Conservation (phyloP, 306 rosid species). For the Cucurbita maxima region DNA sequence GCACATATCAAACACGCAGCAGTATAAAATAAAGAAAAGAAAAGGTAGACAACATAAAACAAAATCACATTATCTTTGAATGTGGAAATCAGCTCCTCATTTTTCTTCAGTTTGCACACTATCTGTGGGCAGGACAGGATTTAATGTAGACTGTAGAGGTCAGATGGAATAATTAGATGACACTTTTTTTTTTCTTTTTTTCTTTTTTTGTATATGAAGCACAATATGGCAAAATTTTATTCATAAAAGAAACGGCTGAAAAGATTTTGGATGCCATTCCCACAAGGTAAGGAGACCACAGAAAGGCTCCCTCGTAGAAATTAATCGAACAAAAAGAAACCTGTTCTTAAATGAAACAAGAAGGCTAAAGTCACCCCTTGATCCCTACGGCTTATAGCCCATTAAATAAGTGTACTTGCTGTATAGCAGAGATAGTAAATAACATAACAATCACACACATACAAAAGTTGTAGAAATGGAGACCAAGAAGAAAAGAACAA, state of each 20-base stretch:
- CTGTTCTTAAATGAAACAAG: background rate
- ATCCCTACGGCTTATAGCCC: background rate
- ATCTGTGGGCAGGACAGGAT: background rate
- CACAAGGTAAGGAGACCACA: background rate
- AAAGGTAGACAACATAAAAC: background rate
- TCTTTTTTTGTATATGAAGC: background rate
- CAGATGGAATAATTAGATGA: background rate
- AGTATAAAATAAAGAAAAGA: background rate
- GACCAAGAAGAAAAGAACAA: constrained; percentile 1
- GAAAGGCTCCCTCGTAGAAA: background rate
- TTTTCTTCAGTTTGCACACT: background rate
- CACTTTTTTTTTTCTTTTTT: background rate
- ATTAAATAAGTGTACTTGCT: background rate
- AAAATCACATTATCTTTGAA: background rate
- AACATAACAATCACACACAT: background rate
- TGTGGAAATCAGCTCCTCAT: background rate
- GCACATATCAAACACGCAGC: background rate
- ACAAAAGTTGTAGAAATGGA: background rate
- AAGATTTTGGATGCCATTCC: background rate
- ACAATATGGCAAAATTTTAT: background rate
- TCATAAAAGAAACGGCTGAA: background rate
- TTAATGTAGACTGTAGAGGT: background rate
- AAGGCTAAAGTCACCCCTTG: background rate
- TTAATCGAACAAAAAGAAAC: background rate
- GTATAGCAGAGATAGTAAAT: background rate